Evolutionary conservation across 169 alveolate species (phyloP).

Genomic region (Ichthyophthirius multifiliis): DNA sequence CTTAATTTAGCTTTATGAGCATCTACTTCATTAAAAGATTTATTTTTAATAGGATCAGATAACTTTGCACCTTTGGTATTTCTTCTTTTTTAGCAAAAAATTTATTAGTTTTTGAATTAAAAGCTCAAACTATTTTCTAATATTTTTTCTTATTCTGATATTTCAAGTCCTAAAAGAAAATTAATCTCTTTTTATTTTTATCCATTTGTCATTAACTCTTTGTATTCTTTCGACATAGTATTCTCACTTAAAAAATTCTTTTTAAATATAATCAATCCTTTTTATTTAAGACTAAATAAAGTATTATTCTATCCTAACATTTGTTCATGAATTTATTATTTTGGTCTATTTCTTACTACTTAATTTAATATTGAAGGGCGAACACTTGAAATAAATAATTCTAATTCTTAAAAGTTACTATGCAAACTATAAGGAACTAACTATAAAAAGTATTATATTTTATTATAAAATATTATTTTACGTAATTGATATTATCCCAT

Average conservation of each 20-base stretch:
- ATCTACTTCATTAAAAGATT: no score
- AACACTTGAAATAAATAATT: slow-evolving; percentile 30
- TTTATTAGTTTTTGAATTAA: no score
- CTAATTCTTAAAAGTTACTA: slow-evolving; percentile 34
- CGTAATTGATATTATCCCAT: slow-evolving; percentile 39
- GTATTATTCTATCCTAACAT: slow-evolving; percentile 35
- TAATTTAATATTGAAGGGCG: slow-evolving; percentile 17
- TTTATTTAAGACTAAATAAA: slow-evolving; percentile 14
- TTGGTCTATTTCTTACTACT: slow-evolving; percentile 20
- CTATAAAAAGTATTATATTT: no score
- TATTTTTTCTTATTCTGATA: no score
- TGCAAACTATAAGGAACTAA: slow-evolving; percentile 33
- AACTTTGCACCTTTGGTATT: no score
- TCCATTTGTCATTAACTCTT: neutral
- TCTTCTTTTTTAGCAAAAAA: no score
- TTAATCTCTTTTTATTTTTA: no score
- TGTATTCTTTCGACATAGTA: neutral
- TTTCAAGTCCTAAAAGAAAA: no score
- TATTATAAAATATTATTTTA: neutral
- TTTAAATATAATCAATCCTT: slow-evolving; percentile 31
- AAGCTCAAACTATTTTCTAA: no score
- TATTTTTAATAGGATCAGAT: no score
- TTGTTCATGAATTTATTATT: slow-evolving; percentile 14
- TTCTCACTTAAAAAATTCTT: slow-evolving; percentile 16
- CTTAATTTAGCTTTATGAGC: no score